phyloP scores from a whole-genome alignment of 2,329 filamentous ascomycete species.

The Dactylellina parvicollis region DNA sequence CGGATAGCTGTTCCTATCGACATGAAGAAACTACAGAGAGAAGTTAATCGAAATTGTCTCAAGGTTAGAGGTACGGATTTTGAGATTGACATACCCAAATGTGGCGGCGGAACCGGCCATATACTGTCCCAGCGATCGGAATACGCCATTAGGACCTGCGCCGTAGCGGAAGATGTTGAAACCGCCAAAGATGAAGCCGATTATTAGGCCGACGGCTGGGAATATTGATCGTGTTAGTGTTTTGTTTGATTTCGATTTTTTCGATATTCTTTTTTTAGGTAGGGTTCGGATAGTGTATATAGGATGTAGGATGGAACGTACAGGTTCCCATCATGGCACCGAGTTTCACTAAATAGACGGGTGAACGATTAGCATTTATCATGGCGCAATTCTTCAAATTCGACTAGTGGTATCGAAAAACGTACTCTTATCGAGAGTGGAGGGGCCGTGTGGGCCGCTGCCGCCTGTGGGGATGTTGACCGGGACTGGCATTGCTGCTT shows the following conservation, averaged over 20 bases:
- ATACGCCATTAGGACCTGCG: slow-evolving; percentile 89
- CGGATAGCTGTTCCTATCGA: slow-evolving; percentile 96
- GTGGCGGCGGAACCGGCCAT: slow-evolving; percentile 95
- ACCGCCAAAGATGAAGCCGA: slow-evolving; percentile 96
- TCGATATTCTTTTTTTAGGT: slow-evolving; percentile 15
- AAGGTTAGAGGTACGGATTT: background rate
- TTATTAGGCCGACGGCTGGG: slow-evolving; percentile 89
- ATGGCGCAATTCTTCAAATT: slow-evolving; percentile 55
- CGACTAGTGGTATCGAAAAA: slow-evolving; percentile 51
- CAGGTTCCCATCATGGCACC: slow-evolving; percentile 98
- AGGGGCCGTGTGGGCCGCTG: slow-evolving; percentile 62
- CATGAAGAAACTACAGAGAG: slow-evolving; percentile 83
- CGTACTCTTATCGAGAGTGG: slow-evolving; percentile 69
- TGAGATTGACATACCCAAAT: slow-evolving; percentile 76
- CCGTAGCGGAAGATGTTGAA: slow-evolving; percentile 96
- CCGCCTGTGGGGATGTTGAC: slow-evolving; percentile 48
- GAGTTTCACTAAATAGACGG: slow-evolving; percentile 81
- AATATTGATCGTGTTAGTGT: slow-evolving; percentile 2
- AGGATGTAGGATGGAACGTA: slow-evolving; percentile 67
- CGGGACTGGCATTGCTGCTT: slow-evolving; percentile 54
- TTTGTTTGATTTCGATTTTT: background rate
- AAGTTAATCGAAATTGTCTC: background rate
- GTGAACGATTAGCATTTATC: slow-evolving; percentile 24
- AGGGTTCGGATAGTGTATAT: slow-evolving; percentile 2
- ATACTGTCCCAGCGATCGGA: slow-evolving; percentile 93